Conservation (phyloP, 129 eudicot species). For the Dittrichia graveolens region DNA sequence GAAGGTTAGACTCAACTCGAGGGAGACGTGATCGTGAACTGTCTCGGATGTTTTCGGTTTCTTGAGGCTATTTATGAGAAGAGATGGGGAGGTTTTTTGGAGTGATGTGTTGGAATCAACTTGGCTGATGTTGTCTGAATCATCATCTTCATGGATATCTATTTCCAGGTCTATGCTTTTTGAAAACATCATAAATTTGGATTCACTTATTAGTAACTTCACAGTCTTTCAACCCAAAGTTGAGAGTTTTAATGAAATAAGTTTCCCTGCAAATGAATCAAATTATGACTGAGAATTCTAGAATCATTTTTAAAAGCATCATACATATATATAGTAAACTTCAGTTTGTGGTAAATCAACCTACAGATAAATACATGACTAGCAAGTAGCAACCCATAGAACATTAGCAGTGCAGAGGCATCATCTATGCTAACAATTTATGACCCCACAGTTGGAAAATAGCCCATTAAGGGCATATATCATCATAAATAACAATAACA, state of each 20-base stretch:
- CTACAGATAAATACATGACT: too few species aligned
- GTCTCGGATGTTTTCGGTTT: not conserved
- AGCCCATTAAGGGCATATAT: too few species aligned
- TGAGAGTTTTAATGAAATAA: constrained; percentile 3
- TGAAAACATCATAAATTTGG: constrained; percentile 20
- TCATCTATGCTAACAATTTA: too few species aligned
- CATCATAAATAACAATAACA: too few species aligned
- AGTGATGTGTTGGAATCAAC: constrained; percentile 45
- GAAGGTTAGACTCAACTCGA: constrained; percentile 47
- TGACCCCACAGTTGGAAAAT: too few species aligned
- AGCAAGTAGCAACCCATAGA: too few species aligned
- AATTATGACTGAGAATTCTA: not conserved
- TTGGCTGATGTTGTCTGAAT: constrained; percentile 47
- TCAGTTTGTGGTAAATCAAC: too few species aligned
- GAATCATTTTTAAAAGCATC: not conserved
- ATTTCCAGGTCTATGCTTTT: constrained; percentile 38
- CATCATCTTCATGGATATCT: constrained; percentile 29
- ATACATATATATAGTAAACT: too few species aligned
- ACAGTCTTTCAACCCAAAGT: not conserved
- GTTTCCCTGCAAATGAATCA: constrained; percentile 18
- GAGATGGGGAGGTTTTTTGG: constrained; percentile 16
- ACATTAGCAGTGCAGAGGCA: too few species aligned
- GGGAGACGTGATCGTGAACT: constrained; percentile 32
- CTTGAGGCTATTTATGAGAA: constrained; percentile 16
- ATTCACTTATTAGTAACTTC: not conserved